A percentile compares a stretch with the other conserved stretches of the same genome.
These are phyloP conservation scores for Sporobolus alterniflorus DNA, from an alignment of 202 grass and related monocot genomes.

Conservation along the genomic window DNA sequence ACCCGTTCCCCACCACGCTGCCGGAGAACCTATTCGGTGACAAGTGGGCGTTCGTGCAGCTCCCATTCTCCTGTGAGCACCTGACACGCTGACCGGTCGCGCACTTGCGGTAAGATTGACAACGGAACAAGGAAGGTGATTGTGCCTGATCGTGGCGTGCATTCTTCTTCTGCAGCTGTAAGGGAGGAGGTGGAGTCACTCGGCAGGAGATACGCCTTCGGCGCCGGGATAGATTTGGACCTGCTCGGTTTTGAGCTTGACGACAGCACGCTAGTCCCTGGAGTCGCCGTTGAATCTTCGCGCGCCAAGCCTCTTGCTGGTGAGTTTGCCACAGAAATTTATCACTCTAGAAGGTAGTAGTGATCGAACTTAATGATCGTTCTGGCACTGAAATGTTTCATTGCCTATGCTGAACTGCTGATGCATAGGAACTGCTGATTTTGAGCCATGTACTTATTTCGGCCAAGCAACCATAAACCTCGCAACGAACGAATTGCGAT, in stretches of 20 bases:
- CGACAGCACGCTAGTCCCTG: constrained; percentile 74
- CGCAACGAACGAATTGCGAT: not conserved
- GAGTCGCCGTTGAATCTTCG: constrained; percentile 88
- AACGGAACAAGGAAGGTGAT: not conserved
- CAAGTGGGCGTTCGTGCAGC: constrained; percentile 97
- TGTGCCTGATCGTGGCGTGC: constrained; percentile 1
- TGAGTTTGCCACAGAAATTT: constrained; percentile 29
- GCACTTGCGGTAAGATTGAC: not conserved
- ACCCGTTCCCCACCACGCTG: constrained; percentile 86
- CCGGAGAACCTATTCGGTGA: constrained; percentile 97
- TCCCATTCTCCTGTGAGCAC: constrained; percentile 76
- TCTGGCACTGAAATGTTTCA: no score
- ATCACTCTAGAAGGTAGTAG: not conserved
- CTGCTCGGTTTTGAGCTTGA: constrained; percentile 90
- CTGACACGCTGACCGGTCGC: not conserved
- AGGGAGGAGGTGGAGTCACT: constrained; percentile 69
- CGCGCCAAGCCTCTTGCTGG: constrained; percentile 91
- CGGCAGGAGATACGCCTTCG: constrained; percentile 78
- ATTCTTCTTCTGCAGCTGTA: constrained; percentile 66
- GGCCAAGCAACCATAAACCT: not conserved
- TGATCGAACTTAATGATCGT: not conserved
- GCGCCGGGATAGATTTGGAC: constrained; percentile 82
- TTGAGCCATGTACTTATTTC: not conserved
- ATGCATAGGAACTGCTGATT: no score
- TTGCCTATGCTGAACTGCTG: no score